phyloP scores from a whole-genome alignment of 1,284 basidiomycete genomes.

The Ganoderma lucidum region DNA sequence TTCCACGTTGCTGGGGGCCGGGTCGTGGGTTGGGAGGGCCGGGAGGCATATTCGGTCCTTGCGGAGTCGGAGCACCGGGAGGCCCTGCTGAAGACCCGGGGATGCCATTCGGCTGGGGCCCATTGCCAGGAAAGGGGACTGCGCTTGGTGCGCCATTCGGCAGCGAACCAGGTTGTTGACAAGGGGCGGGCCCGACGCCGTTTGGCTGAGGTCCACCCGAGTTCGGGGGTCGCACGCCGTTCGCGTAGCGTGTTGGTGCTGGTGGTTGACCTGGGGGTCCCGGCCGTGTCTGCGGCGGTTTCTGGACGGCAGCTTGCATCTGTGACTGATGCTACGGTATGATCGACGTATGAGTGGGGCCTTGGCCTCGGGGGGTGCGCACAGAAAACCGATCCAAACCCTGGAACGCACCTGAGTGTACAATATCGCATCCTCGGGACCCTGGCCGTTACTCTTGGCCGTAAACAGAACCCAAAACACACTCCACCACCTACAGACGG shows the following conservation, averaged over 20 bases:
- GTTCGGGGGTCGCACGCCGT: slow-evolving; percentile 42
- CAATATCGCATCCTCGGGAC: slow-evolving; percentile 71
- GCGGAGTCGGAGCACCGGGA: slow-evolving; percentile 33
- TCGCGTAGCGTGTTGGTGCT: slow-evolving; percentile 36
- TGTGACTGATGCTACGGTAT: slow-evolving; percentile 39
- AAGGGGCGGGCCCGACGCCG: slow-evolving; percentile 42
- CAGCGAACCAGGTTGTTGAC: slow-evolving; percentile 26
- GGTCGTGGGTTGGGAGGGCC: slow-evolving; percentile 43
- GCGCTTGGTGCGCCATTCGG: slow-evolving; percentile 44
- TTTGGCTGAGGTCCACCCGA: slow-evolving; percentile 38
- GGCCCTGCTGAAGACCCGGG: slow-evolving; percentile 41
- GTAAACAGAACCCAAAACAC: slow-evolving; percentile 86
- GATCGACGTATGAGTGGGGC: neutral
- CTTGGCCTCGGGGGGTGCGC: neutral
- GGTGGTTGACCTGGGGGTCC: slow-evolving; percentile 14
- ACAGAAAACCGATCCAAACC: neutral
- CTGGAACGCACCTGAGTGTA: slow-evolving; percentile 68
- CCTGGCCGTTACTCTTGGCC: slow-evolving; percentile 71
- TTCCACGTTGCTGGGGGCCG: slow-evolving; percentile 43
- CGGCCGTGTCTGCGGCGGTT: slow-evolving; percentile 4
- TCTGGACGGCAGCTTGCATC: slow-evolving; percentile 31
- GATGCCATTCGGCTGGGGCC: slow-evolving; percentile 45
- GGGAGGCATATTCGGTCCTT: slow-evolving; percentile 27
- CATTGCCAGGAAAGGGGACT: slow-evolving; percentile 27
- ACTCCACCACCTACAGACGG: slow-evolving; percentile 75